Evolutionary conservation across 2,329 filamentous ascomycete genomes (phyloP).

Genomic region (Acephala macrosclerotiorum): DNA sequence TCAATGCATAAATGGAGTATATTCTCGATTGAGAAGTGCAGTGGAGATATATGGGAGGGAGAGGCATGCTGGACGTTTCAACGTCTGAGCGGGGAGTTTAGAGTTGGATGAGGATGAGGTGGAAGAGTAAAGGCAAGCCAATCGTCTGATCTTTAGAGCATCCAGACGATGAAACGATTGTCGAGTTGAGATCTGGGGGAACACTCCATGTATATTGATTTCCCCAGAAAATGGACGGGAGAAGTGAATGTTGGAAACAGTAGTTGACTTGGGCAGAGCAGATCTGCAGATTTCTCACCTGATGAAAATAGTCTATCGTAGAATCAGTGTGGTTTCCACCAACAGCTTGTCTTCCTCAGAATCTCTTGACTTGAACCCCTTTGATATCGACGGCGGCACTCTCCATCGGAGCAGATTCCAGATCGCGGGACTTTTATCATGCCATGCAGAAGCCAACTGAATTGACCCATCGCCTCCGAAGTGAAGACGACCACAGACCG

Average conservation of each 20-base stretch:
- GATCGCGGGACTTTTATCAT: constrained; percentile 2
- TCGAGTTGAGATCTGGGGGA: background rate
- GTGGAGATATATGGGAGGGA: background rate
- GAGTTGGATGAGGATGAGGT: background rate
- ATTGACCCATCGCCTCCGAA: background rate
- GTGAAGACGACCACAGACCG: background rate
- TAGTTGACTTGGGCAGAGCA: background rate
- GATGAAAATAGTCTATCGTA: background rate
- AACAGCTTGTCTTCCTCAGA: no score
- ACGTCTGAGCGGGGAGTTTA: background rate
- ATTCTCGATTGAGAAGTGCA: background rate
- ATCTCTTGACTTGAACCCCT: background rate
- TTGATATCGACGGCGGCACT: background rate
- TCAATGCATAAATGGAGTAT: background rate
- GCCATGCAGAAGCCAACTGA: background rate
- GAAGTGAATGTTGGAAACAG: background rate
- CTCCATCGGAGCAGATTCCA: constrained; percentile 4
- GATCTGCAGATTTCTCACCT: background rate
- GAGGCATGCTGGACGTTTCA: background rate
- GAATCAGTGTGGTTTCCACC: background rate
- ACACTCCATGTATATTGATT: background rate
- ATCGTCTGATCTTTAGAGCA: background rate
- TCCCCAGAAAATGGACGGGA: background rate
- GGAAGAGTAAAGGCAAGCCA: background rate
- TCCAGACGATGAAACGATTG: background rate